Conservation (phyloP, 2,329 filamentous ascomycete species). For the Fusarium xyrophilum region DNA sequence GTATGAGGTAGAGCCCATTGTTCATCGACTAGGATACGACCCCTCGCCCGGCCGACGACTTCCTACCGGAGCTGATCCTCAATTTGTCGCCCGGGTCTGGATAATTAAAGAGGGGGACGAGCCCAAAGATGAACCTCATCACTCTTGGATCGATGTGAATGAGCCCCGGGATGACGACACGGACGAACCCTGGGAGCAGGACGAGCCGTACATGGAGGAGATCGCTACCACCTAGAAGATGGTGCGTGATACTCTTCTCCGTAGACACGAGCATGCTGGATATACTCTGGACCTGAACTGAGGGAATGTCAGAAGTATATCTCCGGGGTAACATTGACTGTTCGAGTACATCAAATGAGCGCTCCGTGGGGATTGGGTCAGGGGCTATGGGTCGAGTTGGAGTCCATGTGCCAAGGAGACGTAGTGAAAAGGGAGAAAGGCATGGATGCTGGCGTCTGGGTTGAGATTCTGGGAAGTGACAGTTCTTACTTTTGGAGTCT, state of each 20-base stretch:
- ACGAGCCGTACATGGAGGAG: background rate
- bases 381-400: accelerated
- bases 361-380: background rate
- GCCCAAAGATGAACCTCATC: background rate
- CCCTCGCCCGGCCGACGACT: background rate
- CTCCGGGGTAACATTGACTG: background rate
- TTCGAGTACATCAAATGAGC: background rate
- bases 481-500: too few relatives aligned
- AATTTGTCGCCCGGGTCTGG: background rate
- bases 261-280: background rate
- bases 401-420: accelerated
- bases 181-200: background rate
- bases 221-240: background rate
- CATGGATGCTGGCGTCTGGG: too few relatives aligned
- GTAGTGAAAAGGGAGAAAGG: accelerated
- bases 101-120: background rate
- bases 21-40: background rate
- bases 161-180: background rate
- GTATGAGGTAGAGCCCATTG: background rate
- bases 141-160: background rate
- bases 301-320: background rate
- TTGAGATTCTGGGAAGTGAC: background rate
- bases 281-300: background rate
- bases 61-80: background rate
- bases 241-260: background rate